These are phyloP conservation scores for Aciculosporium take DNA, from an alignment of 2,329 filamentous ascomycete genomes.

Conservation along the genomic window DNA sequence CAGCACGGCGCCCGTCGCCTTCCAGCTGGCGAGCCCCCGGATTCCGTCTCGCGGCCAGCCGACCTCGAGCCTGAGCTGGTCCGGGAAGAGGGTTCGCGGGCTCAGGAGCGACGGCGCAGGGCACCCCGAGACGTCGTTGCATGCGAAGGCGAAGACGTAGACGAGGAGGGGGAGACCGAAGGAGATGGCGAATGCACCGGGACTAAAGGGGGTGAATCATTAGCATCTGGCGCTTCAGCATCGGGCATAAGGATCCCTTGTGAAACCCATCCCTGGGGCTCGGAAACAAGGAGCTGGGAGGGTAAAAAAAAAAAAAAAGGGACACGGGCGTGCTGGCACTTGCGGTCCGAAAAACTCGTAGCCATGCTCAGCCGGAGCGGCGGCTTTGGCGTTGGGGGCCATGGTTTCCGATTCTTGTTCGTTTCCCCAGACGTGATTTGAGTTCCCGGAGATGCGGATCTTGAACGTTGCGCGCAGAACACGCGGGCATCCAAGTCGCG, in stretches of 20 bases:
- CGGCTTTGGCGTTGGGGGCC: slow-evolving; percentile 16
- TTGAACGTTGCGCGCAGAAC: no score
- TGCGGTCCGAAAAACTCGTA: slow-evolving; percentile 41
- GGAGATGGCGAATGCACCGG: slow-evolving; percentile 63
- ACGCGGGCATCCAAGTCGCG: not conserved
- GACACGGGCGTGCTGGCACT: slow-evolving; percentile 12
- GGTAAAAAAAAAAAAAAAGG: not conserved
- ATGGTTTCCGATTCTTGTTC: slow-evolving; percentile 12
- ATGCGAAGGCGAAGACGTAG: slow-evolving; percentile 69
- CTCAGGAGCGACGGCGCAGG: slow-evolving; percentile 68
- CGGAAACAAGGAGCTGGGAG: no score
- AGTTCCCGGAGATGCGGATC: no score
- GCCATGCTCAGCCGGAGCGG: slow-evolving; percentile 21
- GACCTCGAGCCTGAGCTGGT: slow-evolving; percentile 62
- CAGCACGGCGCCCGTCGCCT: slow-evolving; percentile 54
- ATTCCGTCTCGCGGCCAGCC: slow-evolving; percentile 67
- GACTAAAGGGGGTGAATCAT: slow-evolving; percentile 29
- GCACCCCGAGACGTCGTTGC: slow-evolving; percentile 87
- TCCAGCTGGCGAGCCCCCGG: slow-evolving; percentile 52
- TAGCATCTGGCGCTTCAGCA: not conserved
- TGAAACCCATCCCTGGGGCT: no score
- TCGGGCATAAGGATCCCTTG: not conserved
- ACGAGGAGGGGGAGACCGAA: slow-evolving; percentile 67
- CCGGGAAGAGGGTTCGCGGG: slow-evolving; percentile 56
- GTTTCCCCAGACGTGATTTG: not conserved